phyloP scores from a whole-genome alignment of 257 asterid species.

The Agastache rugosa region DNA sequence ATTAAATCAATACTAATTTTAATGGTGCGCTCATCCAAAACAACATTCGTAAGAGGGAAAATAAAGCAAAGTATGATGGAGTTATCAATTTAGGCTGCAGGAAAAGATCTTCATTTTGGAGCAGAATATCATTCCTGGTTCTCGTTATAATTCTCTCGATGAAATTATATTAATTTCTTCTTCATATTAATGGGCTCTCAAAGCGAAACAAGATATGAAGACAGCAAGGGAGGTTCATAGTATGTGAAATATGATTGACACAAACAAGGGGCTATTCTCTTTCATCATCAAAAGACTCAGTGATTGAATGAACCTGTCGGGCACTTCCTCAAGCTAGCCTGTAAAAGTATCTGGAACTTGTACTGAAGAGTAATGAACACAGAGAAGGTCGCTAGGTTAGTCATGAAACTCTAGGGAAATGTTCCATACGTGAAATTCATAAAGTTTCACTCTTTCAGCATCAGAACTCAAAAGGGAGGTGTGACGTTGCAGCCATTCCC shows the following conservation, averaged over 20 bases:
- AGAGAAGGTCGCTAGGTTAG: not conserved
- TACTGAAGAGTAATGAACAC: not conserved
- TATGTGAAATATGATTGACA: not conserved
- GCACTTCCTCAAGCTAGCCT: not conserved
- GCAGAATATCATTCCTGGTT: not conserved
- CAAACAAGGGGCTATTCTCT: not conserved
- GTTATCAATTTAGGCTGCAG: not conserved
- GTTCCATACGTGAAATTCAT: not conserved
- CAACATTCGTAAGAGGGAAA: not conserved
- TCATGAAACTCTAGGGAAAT: not conserved
- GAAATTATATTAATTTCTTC: not conserved
- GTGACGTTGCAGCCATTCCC: not conserved
- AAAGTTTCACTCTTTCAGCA: not conserved
- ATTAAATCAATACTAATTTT: not conserved
- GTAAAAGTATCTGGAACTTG: not conserved
- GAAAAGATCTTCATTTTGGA: not conserved
- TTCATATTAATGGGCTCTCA: not conserved
- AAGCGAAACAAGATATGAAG: not conserved
- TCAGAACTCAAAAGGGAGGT: not conserved
- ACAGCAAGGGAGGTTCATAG: not conserved
- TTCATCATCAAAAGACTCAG: not conserved
- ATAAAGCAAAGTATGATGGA: not conserved
- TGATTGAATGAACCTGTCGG: not conserved
- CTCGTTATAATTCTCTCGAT: not conserved
- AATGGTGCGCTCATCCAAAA: not conserved